Evolutionary conservation across 345 rosid genomes (phyloP).

Genomic region (Euphorbia pulcherrima): DNA sequence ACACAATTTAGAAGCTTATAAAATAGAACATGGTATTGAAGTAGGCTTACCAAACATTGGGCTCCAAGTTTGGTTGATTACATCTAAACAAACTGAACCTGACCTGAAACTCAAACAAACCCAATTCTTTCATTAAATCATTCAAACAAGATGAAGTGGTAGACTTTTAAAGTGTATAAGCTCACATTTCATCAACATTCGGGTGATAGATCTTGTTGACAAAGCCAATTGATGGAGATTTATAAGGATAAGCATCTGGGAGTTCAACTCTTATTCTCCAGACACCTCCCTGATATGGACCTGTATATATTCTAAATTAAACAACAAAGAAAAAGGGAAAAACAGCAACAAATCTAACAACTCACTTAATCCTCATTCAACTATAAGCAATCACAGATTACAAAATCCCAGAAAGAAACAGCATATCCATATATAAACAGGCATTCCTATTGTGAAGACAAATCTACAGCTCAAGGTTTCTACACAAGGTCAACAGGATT

Average conservation of each 20-base stretch:
- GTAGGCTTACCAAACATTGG: constrained; percentile 85
- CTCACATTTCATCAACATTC: constrained; percentile 97
- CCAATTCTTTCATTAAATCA: constrained; percentile 3
- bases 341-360: constrained; percentile 7
- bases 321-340: neutral
- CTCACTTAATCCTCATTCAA: constrained; percentile 7
- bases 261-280: constrained; percentile 98
- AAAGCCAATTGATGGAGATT: constrained; percentile 96
- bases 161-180: constrained; percentile 14
- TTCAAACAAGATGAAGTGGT: constrained; percentile 7
- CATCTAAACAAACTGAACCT: constrained; percentile 95
- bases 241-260: constrained; percentile 98
- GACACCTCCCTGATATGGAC: constrained; percentile 83
- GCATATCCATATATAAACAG: neutral
- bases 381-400: neutral
- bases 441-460: neutral
- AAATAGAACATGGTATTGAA: constrained; percentile 4
- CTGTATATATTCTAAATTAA: constrained; percentile 41
- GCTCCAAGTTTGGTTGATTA: constrained; percentile 96
- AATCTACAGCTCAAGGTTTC: constrained; percentile 19
- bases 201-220: constrained; percentile 95
- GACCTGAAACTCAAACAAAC: constrained; percentile 58
- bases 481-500: constrained; percentile 11
- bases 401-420: constrained; percentile 8
- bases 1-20: constrained; percentile 4